These are phyloP conservation scores for Lactuca sativa DNA, from an alignment of 129 eudicot species.

Conservation along the genomic window DNA sequence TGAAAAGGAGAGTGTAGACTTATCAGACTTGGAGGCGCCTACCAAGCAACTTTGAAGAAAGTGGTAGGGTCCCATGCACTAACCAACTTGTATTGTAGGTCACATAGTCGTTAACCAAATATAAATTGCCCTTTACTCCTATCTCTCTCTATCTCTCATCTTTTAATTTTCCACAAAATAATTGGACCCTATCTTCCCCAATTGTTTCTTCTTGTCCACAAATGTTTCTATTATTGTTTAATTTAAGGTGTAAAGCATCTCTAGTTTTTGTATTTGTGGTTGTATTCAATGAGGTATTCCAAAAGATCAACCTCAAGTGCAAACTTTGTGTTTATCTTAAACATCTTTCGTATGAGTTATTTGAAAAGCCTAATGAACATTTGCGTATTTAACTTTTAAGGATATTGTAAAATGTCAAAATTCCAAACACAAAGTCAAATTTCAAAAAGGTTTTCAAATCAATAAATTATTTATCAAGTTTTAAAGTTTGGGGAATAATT, in stretches of 20 bases:
- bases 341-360: no score
- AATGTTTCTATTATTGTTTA: conserved; percentile 11
- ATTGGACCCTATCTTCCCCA: conserved; percentile 19
- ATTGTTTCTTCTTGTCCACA: conserved; percentile 20
- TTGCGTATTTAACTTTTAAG: no score
- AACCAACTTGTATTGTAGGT: conserved; percentile 39
- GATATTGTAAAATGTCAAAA: no score
- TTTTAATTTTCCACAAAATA: background rate
- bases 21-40: conserved; percentile 35
- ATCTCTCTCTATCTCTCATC: conserved; percentile 6
- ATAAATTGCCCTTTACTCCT: background rate
- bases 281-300: background rate
- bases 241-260: background rate
- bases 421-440: no score
- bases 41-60: conserved; percentile 15
- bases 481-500: no score
- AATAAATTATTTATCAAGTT: no score
- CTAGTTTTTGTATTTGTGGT: background rate
- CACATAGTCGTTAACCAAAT: conserved; percentile 14
- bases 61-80: conserved; percentile 26
- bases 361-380: no score
- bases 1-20: conserved; percentile 7
- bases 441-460: no score
- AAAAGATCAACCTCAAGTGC: background rate
- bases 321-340: background rate